phyloP scores from a whole-genome alignment of 148 eudicot genomes.

The Suaeda aralocaspica region DNA sequence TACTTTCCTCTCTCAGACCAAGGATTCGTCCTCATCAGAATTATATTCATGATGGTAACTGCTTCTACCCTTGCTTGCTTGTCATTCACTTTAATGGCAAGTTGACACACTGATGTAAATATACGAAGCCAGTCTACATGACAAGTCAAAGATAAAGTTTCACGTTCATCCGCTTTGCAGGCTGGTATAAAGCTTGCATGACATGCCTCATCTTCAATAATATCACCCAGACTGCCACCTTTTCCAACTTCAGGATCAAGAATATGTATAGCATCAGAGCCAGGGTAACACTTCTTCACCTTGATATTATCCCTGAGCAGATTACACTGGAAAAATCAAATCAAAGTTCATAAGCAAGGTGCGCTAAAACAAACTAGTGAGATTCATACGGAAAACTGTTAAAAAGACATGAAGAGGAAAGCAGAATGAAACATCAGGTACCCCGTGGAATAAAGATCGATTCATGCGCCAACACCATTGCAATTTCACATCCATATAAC shows the following conservation, averaged over 20 bases:
- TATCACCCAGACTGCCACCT: slow-evolving; percentile 17
- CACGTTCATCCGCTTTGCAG: slow-evolving; percentile 19
- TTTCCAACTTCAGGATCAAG: slow-evolving; percentile 22
- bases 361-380: slow-evolving; percentile 14
- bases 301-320: slow-evolving; percentile 82
- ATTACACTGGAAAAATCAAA: slow-evolving; percentile 83
- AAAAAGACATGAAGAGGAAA: neutral
- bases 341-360: slow-evolving; percentile 66
- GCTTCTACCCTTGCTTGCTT: slow-evolving; percentile 48
- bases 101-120: slow-evolving; percentile 40
- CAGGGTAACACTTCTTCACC: slow-evolving; percentile 41
- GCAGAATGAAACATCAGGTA: neutral
- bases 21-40: slow-evolving; percentile 58
- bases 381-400: neutral
- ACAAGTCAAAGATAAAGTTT: slow-evolving; percentile 21
- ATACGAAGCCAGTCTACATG: slow-evolving; percentile 38
- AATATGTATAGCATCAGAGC: slow-evolving; percentile 24
- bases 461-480: neutral
- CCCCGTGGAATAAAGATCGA: neutral
- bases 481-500: neutral
- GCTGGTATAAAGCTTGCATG: slow-evolving; percentile 15
- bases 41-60: slow-evolving; percentile 53
- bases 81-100: slow-evolving; percentile 30
- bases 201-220: slow-evolving; percentile 21
- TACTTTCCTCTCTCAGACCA: slow-evolving; percentile 68